These are phyloP conservation scores for Olyra latifolia DNA, from an alignment of 176 grass and related monocot species.

Conservation along the genomic window DNA sequence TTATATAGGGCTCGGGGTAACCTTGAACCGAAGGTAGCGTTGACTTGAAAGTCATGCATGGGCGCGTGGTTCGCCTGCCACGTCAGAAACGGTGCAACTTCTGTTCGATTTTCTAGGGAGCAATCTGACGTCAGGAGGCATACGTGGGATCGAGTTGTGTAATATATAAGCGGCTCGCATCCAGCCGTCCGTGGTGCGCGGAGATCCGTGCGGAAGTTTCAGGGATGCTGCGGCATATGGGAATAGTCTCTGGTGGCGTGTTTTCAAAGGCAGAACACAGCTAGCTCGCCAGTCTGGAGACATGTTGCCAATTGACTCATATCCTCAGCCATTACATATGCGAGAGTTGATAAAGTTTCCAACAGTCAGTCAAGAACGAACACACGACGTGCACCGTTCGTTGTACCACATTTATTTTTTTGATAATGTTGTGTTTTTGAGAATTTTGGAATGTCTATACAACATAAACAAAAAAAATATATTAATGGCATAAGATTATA, in stretches of 20 bases:
- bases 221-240: neutral
- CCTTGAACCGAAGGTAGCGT: neutral
- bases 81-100: neutral
- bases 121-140: neutral
- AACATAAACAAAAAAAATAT: no score
- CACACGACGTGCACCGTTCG: no score
- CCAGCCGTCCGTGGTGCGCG: neutral
- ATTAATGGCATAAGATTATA: no score
- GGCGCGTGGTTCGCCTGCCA: neutral
- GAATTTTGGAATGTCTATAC: no score
- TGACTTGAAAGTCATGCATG: neutral
- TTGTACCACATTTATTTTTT: no score
- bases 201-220: conserved; percentile 22
- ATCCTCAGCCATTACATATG: no score
- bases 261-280: neutral
- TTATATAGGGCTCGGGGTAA: neutral
- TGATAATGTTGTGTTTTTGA: no score
- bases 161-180: no score
- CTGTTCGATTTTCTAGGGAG: neutral
- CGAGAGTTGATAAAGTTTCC: no score
- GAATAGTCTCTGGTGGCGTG: neutral
- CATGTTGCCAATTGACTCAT: neutral
- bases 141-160: neutral
- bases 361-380: no score
- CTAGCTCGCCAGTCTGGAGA: neutral